Evolutionary conservation across 148 eudicot genomes (phyloP).

Genomic region (Camellia sinensis): DNA sequence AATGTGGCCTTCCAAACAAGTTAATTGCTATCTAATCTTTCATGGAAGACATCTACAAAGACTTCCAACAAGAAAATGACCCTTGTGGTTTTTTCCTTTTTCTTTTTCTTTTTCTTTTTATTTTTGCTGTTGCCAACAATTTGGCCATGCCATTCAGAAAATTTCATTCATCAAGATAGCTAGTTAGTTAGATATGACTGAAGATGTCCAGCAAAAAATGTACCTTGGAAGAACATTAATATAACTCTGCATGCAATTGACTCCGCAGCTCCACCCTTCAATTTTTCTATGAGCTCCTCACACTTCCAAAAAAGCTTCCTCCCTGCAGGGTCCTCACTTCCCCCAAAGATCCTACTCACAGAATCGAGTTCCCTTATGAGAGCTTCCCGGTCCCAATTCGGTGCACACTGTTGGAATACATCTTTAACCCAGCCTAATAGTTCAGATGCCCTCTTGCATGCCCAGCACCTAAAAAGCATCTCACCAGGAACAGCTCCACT

Average conservation of each 20-base stretch:
- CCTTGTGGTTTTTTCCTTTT: too few species aligned
- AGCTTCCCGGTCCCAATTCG: slow-evolving; percentile 43
- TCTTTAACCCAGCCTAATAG: too few species aligned
- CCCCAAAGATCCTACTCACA: slow-evolving; percentile 37
- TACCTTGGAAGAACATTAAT: slow-evolving; percentile 55
- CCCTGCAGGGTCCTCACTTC: slow-evolving; percentile 24
- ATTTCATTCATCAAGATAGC: too few species aligned
- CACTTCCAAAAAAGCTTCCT: slow-evolving; percentile 59
- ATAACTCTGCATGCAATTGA: slow-evolving; percentile 50
- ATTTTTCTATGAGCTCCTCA: slow-evolving; percentile 54
- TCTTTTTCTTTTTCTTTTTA: too few species aligned
- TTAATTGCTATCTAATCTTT: too few species aligned
- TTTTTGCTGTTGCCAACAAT: neutral
- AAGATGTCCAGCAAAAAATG: too few species aligned
- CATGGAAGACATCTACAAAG: too few species aligned
- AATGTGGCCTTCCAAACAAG: too few species aligned
- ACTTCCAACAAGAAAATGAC: too few species aligned
- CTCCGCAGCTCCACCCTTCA: slow-evolving; percentile 49
- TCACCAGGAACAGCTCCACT: slow-evolving; percentile 44
- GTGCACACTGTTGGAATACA: too few species aligned
- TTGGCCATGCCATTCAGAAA: neutral
- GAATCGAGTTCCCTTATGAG: slow-evolving; percentile 49
- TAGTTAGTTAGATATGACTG: too few species aligned
- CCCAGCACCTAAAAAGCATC: slow-evolving; percentile 12
- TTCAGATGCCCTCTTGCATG: too few species aligned